A percentile compares a stretch with the other conserved stretches of the same genome.
Conservation (phyloP, 352 stramenopile genomes). For the Phytophthora cryptogea region DNA sequence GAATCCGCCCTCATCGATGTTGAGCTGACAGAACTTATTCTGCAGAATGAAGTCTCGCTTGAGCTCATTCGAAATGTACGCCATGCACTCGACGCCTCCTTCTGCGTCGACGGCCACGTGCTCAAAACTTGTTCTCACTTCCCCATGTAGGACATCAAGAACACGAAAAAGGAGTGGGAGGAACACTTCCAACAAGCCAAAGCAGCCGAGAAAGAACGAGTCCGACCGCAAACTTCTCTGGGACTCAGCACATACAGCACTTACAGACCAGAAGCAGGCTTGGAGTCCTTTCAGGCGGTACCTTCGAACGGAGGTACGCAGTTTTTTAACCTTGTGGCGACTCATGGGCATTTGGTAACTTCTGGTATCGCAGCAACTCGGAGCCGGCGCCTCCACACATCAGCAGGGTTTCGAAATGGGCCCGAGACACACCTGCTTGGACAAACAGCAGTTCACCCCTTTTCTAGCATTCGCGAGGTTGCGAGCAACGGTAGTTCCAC, state of each 20-base stretch:
- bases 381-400: conserved; percentile 57
- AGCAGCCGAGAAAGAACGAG: conserved; percentile 37
- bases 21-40: conserved; percentile 81
- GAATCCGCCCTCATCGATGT: conserved; percentile 76
- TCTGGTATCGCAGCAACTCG: conserved; percentile 8
- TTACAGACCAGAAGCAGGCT: conserved; percentile 4
- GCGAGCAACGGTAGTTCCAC: conserved; percentile 15
- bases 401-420: conserved; percentile 48
- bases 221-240: conserved; percentile 61
- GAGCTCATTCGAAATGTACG: conserved; percentile 80
- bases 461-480: conserved; percentile 24
- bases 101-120: not conserved
- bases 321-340: not conserved
- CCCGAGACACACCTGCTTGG: conserved; percentile 54
- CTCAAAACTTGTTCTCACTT: conserved; percentile 1
- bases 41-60: conserved; percentile 86
- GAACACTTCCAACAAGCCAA: conserved; percentile 59
- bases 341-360: not conserved
- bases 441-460: conserved; percentile 34
- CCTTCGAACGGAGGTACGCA: conserved; percentile 26
- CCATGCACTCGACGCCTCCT: not conserved
- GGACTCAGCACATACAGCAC: conserved; percentile 26
- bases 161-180: conserved; percentile 81
- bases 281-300: not conserved
- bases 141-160: conserved; percentile 63